Percentiles rank a stretch among this genome's conserved stretches.
Evolutionary conservation across 2,329 filamentous ascomycete genomes (phyloP).

Genomic region (Mariannaea sp.): DNA sequence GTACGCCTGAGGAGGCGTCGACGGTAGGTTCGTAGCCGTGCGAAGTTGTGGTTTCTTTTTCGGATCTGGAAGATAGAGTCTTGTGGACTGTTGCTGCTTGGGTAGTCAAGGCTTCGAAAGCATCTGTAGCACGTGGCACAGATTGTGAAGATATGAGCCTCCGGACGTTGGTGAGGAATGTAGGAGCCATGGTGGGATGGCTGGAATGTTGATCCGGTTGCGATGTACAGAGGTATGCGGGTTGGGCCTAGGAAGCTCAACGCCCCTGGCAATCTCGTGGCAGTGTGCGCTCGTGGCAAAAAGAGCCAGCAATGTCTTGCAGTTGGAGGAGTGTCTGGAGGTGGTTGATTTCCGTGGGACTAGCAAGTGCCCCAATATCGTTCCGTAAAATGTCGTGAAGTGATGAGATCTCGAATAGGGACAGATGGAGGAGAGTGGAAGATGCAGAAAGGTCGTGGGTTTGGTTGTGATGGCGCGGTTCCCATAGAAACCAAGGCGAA

Average conservation of each 20-base stretch:
- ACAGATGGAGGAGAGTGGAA: neutral
- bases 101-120: constrained; percentile 44
- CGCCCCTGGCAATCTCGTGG: constrained; percentile 36
- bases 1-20: constrained; percentile 53
- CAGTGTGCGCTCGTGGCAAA: constrained; percentile 18
- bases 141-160: constrained; percentile 36
- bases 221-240: constrained; percentile 12
- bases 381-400: constrained; percentile 4
- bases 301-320: constrained; percentile 3
- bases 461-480: constrained; percentile 29
- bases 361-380: neutral
- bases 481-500: constrained; percentile 38
- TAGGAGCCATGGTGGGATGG: constrained; percentile 47
- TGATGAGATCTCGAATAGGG: neutral
- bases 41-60: constrained; percentile 30
- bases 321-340: neutral
- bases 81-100: constrained; percentile 49
- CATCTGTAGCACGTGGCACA: constrained; percentile 27
- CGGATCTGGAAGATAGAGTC: constrained; percentile 49
- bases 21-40: constrained; percentile 36
- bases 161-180: constrained; percentile 42
- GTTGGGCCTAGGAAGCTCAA: constrained; percentile 36
- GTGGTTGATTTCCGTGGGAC: neutral
- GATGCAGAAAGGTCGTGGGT: constrained; percentile 17
- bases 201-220: constrained; percentile 31